Base-by-base conservation (phyloP, 768 basidiomycete species). In the Lactarius sanguifluus region DNA sequence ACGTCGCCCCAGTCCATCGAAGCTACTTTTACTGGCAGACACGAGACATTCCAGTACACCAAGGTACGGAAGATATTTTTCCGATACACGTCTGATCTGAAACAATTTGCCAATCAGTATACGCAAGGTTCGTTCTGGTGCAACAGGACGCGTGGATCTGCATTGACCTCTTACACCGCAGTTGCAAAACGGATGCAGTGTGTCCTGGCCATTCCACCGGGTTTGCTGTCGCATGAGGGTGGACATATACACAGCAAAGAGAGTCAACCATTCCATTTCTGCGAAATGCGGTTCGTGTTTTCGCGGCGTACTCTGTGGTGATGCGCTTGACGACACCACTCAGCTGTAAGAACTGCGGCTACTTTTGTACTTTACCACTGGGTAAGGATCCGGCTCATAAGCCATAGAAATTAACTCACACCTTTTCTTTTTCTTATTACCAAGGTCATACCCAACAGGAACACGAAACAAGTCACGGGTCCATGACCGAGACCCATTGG, bases 401-500 rank as follows among this genome's bases (percentile, higher is more conserved):
- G 23, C 23, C 2, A 30, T 0, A 8, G 32, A 30, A 56, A 20
- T 54, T 20, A 2, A n/a, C 6, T 20, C 18, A 41, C 58, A 45
- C 67, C 10, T 36, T 36, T 36, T 13, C 36, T 12, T 10, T 57
- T 13, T 2, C 38, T n/a, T 45, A 32, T 25, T 23, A 30, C 43
- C 18, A 32, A 87, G 86, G 82, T 0, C 86, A 87, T 67, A 64
- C 83, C 1, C 85, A 87, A 63, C 78, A 81, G 68, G 83, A 85
- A 57, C 86, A 88, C 47, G 85, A 86, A 56, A 88, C 86, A 0
- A 78, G 78, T 15, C 86, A 88, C 62, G 87, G 86, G 8, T 86
- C 84, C 0, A 87, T 87, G 85, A 82, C 84, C 0, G 78, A 76
- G 62, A 82, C 83, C 0, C 76, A 77, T 41, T 88, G 87, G 87